Evolutionary conservation across 257 asterid genomes (phyloP).

Genomic region (Thymus quinquecostatus): DNA sequence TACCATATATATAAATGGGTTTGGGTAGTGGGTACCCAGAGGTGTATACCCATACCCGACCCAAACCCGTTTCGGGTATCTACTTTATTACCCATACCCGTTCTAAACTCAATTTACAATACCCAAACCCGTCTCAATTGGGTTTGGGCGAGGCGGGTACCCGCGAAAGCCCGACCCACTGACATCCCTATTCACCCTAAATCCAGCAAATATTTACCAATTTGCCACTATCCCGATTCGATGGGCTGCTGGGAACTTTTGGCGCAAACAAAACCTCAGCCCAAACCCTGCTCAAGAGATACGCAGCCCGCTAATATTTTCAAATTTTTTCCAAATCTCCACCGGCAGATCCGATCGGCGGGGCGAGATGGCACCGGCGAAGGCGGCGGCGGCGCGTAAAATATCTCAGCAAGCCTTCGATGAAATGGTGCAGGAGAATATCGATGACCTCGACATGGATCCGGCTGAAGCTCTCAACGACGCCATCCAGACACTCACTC

Average conservation of each 20-base stretch:
- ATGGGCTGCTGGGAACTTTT: constrained; percentile 28
- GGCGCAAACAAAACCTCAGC: not conserved
- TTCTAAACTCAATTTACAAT: no score
- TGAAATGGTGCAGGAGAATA: constrained; percentile 88
- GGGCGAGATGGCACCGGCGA: constrained; percentile 62
- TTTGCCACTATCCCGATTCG: constrained; percentile 1
- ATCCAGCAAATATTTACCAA: not conserved
- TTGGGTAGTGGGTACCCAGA: no score
- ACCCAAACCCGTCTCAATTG: no score
- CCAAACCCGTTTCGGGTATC: no score
- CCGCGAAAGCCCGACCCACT: no score
- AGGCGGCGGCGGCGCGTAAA: constrained; percentile 56
- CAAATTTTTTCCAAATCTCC: constrained; percentile 36
- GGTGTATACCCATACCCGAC: no score
- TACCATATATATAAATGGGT: no score
- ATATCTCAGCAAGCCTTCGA: constrained; percentile 90
- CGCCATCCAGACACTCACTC: constrained; percentile 83
- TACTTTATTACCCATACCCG: no score
- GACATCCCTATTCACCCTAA: no score
- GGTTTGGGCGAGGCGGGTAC: no score
- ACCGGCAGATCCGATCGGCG: constrained; percentile 36
- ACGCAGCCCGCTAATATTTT: constrained; percentile 36
- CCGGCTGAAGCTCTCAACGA: constrained; percentile 89
- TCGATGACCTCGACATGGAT: constrained; percentile 92
- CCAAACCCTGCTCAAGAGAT: not conserved